Base-by-base conservation (phyloP, 768 basidiomycete genomes). In the Boletus subcaerulescens region DNA sequence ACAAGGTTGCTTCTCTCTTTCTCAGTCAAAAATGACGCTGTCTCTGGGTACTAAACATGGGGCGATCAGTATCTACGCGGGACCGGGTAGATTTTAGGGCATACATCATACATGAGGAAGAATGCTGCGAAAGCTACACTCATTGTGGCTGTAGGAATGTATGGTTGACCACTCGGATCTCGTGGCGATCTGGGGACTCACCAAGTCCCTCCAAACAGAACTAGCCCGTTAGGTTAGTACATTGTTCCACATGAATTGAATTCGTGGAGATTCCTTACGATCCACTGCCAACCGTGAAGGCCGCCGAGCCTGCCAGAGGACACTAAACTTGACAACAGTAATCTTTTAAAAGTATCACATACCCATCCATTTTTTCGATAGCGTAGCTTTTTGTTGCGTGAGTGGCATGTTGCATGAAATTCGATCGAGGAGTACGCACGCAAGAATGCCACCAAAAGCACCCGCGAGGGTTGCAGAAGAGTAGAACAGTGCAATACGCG, bases 401-500 rank as follows among this genome's bases (percentile, higher is more conserved):
- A 56, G 39, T 42, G 10, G 18, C 5, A 6, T n/a, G 3, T 29
- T 29, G 4, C 7, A 40, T 11, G 5, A 9, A n/a, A 20, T 7
- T 20, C 14, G 13, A 35, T 29, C 29, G 29, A 39, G 47, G 8
- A 10, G 11, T 3, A 40, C 79, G 61, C 64, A 82, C 52, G 81
- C 81, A 29, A 66, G 71, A 41, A 82, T 62, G 35, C 82, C 81
- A 45, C 81, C 80, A 66, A 73, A 83, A 56, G 71, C 69, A 47
- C 77, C 83, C 17, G 83, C 77, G 33, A 80, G 60, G 0, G 82
- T 83, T 13, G 83, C 82, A 31, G 83, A 82, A 17, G 79, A 79
- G 67, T 83, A 84, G 74, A 87, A 86, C 29, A 86, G 39, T 3
- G 84, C 82, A 51, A 84, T 77, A 24, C 85, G 78, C 57, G 68